Evolutionary conservation across 2,329 filamentous ascomycete genomes (phyloP).

Genomic region (Penicillium glabrum): DNA sequence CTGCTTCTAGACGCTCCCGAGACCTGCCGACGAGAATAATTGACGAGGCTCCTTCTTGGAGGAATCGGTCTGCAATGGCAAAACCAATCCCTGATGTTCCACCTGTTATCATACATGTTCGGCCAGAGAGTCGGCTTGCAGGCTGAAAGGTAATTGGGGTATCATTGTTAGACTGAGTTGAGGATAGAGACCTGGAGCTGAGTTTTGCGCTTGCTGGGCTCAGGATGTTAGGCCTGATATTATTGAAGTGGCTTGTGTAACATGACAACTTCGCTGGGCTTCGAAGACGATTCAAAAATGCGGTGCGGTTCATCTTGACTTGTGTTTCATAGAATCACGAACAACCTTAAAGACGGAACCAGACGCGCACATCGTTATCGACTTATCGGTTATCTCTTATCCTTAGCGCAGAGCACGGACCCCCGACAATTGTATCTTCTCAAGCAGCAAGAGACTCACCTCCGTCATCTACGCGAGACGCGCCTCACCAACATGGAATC

Average conservation of each 20-base stretch:
- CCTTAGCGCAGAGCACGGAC: neutral
- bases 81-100: constrained; percentile 70
- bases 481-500: constrained; percentile 12
- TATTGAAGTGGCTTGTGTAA: neutral
- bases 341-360: neutral
- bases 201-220: neutral
- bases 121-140: constrained; percentile 30
- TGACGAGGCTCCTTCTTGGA: constrained; percentile 59
- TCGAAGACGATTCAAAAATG: neutral
- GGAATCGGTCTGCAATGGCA: constrained; percentile 67
- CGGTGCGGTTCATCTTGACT: neutral
- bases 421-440: neutral
- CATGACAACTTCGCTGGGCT: neutral
- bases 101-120: constrained; percentile 62
- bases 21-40: constrained; percentile 62
- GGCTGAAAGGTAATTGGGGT: constrained; percentile 6
- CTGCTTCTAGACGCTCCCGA: constrained; percentile 44
- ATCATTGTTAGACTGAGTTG: constrained; percentile 4
- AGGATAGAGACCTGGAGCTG: constrained; percentile 4
- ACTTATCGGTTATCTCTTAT: neutral
- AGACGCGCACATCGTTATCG: neutral
- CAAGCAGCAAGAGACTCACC: neutral
- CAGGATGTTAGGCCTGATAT: neutral
- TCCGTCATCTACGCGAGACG: constrained; percentile 8
- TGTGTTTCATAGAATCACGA: neutral